Conservation (phyloP, 441 rosid species). For the Erodium texanum region DNA sequence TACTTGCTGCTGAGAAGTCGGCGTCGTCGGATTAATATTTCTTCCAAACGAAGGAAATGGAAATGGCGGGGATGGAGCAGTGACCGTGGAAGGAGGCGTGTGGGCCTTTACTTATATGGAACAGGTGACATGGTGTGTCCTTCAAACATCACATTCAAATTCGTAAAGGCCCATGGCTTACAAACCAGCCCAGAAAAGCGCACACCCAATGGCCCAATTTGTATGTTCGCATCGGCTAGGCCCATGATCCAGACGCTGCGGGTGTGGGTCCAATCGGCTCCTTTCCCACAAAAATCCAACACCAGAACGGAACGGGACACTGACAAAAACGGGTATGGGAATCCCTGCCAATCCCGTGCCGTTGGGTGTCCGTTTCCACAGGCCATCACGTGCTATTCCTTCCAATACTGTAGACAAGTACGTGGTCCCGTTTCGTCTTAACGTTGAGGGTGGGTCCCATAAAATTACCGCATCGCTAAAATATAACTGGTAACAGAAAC, state of each 20-base stretch:
- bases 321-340: neutral
- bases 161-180: no score
- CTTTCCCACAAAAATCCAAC: neutral
- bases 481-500: neutral
- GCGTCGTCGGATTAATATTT: conserved; percentile 14
- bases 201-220: no score
- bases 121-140: no score
- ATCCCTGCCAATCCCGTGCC: neutral
- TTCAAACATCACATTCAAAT: no score
- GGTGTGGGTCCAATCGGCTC: neutral
- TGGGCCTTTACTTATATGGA: no score
- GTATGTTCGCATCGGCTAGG: neutral
- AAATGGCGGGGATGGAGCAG: neutral
- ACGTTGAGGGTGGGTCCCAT: no score
- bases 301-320: neutral
- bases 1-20: conserved; percentile 69
- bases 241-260: neutral
- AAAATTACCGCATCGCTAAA: no score
- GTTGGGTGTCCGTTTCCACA: neutral
- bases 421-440: no score
- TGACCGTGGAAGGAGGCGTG: no score
- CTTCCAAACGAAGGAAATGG: neutral
- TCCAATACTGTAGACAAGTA: no score
- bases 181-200: no score
- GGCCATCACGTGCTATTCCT: neutral